phyloP scores from a whole-genome alignment of 192 early-diverging fungal genomes.

The Chytriomyces hyalinus region DNA sequence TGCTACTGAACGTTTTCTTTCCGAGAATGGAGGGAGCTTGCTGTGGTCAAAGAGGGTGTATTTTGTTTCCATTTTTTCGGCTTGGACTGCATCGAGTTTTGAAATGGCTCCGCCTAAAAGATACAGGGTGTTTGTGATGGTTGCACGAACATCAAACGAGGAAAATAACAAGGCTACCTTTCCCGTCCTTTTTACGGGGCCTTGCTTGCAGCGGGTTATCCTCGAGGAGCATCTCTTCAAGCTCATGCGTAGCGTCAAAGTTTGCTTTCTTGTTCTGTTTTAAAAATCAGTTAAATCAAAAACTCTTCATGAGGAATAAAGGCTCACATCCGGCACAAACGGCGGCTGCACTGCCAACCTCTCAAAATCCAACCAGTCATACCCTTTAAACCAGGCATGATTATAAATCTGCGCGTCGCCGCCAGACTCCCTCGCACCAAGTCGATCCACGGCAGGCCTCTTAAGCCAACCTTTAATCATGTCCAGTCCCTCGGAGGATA shows the following conservation, averaged over 20 bases:
- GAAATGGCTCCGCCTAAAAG: neutral
- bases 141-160: neutral
- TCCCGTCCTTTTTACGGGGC: conserved; percentile 35
- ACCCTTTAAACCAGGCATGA: conserved; percentile 49
- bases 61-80: conserved; percentile 84
- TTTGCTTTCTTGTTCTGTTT: conserved; percentile 62
- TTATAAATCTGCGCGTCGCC: conserved; percentile 62
- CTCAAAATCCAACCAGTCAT: conserved; percentile 50
- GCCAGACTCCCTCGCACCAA: conserved; percentile 74
- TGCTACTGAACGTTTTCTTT: conserved; percentile 24
- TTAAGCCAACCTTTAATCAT: conserved; percentile 60
- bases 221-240: conserved; percentile 74
- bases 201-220: conserved; percentile 56
- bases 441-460: conserved; percentile 72
- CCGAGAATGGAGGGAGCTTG: conserved; percentile 44
- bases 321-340: conserved; percentile 58
- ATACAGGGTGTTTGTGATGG: neutral
- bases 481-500: conserved; percentile 28
- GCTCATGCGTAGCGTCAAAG: conserved; percentile 73
- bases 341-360: conserved; percentile 45
- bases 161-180: neutral
- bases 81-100: conserved; percentile 39
- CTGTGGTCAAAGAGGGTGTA: conserved; percentile 77
- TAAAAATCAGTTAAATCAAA: conserved; percentile 8
- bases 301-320: neutral